Evolutionary conservation across 2,329 filamentous ascomycete genomes (phyloP).

Genomic region (Scorias spongiosa): DNA sequence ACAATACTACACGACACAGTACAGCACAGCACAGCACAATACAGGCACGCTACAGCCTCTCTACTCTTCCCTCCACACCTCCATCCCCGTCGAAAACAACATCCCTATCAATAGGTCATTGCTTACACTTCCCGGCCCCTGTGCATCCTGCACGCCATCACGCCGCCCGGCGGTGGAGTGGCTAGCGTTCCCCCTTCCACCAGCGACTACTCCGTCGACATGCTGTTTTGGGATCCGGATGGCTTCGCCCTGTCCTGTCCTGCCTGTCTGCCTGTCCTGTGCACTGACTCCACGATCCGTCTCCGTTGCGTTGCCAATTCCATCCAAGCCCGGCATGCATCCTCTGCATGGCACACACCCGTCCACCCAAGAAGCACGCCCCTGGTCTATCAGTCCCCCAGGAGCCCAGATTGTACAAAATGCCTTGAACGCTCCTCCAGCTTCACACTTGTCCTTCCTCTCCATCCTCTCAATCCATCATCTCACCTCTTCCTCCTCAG

Average conservation of each 20-base stretch:
- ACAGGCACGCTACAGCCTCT: neutral
- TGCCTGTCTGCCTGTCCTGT: neutral
- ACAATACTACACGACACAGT: no score
- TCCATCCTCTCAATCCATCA: neutral
- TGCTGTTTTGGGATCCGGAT: neutral
- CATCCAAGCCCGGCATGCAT: neutral
- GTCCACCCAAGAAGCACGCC: neutral
- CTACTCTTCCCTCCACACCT: neutral
- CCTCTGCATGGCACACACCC: neutral
- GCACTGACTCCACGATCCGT: neutral
- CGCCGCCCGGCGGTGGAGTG: neutral
- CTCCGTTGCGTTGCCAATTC: neutral
- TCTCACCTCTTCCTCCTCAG: neutral
- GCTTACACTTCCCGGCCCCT: neutral
- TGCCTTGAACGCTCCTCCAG: neutral
- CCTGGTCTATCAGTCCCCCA: neutral
- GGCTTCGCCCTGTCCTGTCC: neutral
- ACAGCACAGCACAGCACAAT: neutral
- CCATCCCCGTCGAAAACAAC: neutral
- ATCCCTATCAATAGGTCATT: neutral
- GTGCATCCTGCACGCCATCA: neutral
- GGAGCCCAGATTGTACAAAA: neutral
- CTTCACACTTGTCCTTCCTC: neutral
- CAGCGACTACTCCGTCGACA: neutral
- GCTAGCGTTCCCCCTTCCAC: neutral